These are phyloP conservation scores for Dendrobium nobile DNA, from an alignment of 106 monocot genomes.

Conservation along the genomic window DNA sequence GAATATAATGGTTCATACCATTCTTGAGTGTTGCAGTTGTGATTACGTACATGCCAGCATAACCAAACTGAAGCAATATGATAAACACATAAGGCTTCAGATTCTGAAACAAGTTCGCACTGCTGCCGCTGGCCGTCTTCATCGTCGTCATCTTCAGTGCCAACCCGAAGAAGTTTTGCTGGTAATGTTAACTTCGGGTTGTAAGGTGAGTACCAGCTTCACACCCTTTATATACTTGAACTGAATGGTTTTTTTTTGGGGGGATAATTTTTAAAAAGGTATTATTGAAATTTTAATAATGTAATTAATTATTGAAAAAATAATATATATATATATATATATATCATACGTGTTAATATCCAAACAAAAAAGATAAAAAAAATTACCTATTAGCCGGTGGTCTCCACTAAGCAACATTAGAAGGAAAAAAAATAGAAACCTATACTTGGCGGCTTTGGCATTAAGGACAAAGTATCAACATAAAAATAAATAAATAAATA, in stretches of 20 bases:
- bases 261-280: no score
- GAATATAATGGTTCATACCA: slow-evolving; percentile 67
- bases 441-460: no score
- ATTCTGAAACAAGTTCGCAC: slow-evolving; percentile 14
- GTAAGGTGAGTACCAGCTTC: background rate
- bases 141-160: background rate
- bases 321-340: no score
- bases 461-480: no score
- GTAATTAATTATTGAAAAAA: no score
- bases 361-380: no score
- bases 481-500: no score
- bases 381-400: no score
- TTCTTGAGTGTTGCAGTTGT: slow-evolving; percentile 36
- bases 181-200: background rate
- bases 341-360: no score
- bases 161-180: background rate
- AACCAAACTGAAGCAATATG: slow-evolving; percentile 55
- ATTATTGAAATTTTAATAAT: no score
- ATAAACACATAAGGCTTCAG: slow-evolving; percentile 50
- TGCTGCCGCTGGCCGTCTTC: slow-evolving; percentile 8
- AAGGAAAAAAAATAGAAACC: no score
- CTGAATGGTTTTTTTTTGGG: background rate
- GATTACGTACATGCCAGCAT: slow-evolving; percentile 46
- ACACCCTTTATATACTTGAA: background rate
- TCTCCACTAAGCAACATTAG: no score